phyloP scores from a whole-genome alignment of 257 asterid species.

The Solanum piurae region DNA sequence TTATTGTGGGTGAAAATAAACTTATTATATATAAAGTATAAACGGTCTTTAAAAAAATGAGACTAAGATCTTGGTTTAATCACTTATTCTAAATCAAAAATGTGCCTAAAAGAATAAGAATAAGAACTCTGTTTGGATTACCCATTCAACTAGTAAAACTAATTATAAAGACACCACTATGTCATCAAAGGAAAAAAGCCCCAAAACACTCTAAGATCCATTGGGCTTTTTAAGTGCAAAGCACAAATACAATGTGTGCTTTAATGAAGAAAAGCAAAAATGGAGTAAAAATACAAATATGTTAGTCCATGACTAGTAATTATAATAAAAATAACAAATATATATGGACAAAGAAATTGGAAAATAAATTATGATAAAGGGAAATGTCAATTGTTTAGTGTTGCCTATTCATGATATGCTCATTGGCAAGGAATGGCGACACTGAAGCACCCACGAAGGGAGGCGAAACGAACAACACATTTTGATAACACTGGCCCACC shows the following conservation, averaged over 20 bases:
- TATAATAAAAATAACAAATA: background rate
- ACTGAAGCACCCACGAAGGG: background rate
- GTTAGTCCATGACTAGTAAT: background rate
- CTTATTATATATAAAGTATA: background rate
- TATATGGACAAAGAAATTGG: background rate
- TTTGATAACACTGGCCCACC: background rate
- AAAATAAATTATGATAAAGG: background rate
- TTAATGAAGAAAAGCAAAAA: background rate
- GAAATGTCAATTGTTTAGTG: background rate
- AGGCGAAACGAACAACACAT: background rate
- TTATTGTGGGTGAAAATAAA: background rate
- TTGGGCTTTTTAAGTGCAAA: background rate
- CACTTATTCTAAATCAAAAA: background rate
- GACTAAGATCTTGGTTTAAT: background rate
- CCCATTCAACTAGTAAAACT: background rate
- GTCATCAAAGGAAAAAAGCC: background rate
- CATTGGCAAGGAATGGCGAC: background rate
- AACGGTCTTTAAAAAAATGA: background rate
- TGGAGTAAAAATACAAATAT: background rate
- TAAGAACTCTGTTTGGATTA: background rate
- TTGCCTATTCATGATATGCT: background rate
- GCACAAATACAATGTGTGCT: background rate
- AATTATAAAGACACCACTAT: background rate
- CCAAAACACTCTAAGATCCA: background rate
- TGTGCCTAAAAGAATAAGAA: background rate